These are phyloP conservation scores for Ophiostoma sp. DNA, from an alignment of 2,329 filamentous ascomycete genomes.

Conservation along the genomic window DNA sequence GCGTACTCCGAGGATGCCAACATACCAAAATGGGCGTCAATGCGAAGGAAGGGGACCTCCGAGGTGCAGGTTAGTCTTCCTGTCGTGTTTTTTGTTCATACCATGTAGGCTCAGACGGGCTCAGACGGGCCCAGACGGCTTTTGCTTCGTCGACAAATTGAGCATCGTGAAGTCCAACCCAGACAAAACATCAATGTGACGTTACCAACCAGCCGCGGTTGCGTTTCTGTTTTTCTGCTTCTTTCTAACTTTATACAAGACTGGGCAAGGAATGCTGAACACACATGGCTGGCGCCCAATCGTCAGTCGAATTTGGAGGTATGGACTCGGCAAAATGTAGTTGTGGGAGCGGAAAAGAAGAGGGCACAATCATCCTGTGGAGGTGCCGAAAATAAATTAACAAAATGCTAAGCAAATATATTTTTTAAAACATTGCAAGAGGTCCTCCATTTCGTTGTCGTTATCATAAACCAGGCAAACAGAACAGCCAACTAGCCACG, in stretches of 20 bases:
- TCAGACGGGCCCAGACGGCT: neutral
- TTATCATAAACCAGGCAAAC: slow-evolving; percentile 2
- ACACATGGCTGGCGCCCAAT: neutral
- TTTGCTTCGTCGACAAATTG: neutral
- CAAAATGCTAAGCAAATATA: neutral
- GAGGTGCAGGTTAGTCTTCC: neutral
- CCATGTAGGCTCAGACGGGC: neutral
- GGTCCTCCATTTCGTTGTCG: slow-evolving; percentile 4
- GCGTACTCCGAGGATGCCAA: neutral
- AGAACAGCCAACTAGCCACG: neutral
- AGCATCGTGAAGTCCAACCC: neutral
- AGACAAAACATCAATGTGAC: neutral
- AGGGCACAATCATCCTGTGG: neutral
- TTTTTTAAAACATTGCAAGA: neutral
- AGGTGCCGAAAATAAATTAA: neutral
- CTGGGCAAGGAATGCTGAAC: neutral
- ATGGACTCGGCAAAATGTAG: neutral
- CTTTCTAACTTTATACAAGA: too few species aligned
- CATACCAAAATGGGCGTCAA: neutral
- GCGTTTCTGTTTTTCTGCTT: too few species aligned
- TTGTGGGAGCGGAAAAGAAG: neutral
- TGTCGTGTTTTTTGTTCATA: neutral
- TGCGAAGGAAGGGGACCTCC: slow-evolving; percentile 5
- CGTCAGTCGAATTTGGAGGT: neutral
- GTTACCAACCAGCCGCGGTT: neutral